Percentiles rank a stretch among this genome's conserved stretches.
Evolutionary conservation across 1,139 yeast species (phyloP).

Genomic region (Lodderomyces parapsilosis): DNA sequence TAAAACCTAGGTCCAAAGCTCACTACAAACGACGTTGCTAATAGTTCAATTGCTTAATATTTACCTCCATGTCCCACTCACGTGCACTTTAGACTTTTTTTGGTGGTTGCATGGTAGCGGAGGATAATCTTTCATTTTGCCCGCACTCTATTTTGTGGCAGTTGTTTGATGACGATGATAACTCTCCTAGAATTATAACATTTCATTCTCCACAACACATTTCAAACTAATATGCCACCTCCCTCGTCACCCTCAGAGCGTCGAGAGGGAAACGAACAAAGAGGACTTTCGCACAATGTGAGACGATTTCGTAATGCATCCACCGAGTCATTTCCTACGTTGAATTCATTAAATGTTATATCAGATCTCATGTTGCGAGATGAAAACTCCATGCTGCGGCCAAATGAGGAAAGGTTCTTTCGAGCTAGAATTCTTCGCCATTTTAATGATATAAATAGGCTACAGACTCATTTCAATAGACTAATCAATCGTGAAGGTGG

Average conservation of each 20-base stretch:
- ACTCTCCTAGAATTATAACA: too few relatives aligned
- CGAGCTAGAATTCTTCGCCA: slow-evolving; percentile 14
- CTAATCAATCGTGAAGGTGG: slow-evolving; percentile 9
- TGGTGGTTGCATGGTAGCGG: too few relatives aligned
- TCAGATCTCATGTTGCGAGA: slow-evolving; percentile 15
- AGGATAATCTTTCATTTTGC: too few relatives aligned
- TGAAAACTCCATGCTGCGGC: slow-evolving; percentile 5
- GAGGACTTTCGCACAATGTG: slow-evolving; percentile 4
- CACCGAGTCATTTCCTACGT: background rate
- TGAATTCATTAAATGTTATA: slow-evolving; percentile 14
- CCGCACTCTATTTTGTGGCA: background rate
- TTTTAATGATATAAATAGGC: slow-evolving; percentile 12
- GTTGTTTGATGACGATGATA: background rate
- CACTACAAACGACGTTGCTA: too few relatives aligned
- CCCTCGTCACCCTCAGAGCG: background rate
- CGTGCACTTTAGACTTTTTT: too few relatives aligned
- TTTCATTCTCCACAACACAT: background rate
- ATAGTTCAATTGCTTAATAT: too few relatives aligned
- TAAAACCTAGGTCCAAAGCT: too few relatives aligned
- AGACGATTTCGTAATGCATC: slow-evolving; percentile 12
- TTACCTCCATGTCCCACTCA: too few relatives aligned
- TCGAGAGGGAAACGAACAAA: background rate
- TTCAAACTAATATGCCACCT: background rate
- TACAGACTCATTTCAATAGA: slow-evolving; percentile 13
- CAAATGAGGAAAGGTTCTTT: slow-evolving; percentile 9